These are phyloP conservation scores for Beauveria medogensis DNA, from an alignment of 2,329 filamentous ascomycete species.

Conservation along the genomic window DNA sequence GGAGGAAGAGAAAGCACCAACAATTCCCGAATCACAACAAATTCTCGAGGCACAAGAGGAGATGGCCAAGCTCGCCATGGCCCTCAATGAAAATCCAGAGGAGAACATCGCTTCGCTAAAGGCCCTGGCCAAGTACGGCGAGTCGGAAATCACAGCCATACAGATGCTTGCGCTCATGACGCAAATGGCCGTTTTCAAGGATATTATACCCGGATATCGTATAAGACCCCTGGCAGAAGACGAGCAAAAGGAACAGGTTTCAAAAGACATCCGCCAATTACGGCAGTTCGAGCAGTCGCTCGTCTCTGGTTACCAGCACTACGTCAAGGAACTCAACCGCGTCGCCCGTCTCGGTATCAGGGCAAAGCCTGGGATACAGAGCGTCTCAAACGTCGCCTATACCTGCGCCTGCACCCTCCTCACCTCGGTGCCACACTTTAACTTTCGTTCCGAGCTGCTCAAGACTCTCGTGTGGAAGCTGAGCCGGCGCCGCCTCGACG, in stretches of 20 bases:
- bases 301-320: slow-evolving; percentile 75
- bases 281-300: slow-evolving; percentile 82
- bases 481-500: slow-evolving; percentile 61
- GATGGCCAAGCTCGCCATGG: slow-evolving; percentile 69
- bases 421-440: slow-evolving; percentile 86
- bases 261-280: slow-evolving; percentile 80
- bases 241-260: slow-evolving; percentile 68
- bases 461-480: slow-evolving; percentile 82
- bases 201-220: slow-evolving; percentile 91
- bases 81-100: slow-evolving; percentile 87
- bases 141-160: slow-evolving; percentile 62
- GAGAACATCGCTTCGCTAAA: slow-evolving; percentile 78
- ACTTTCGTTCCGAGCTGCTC: slow-evolving; percentile 81
- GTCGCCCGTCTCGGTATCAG: slow-evolving; percentile 51
- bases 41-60: slow-evolving; percentile 87
- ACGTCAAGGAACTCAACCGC: slow-evolving; percentile 66
- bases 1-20: slow-evolving; percentile 46
- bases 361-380: slow-evolving; percentile 32
- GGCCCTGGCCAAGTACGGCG: slow-evolving; percentile 63
- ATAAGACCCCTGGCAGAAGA: slow-evolving; percentile 78
- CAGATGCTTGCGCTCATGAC: slow-evolving; percentile 81
- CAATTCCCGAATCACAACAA: slow-evolving; percentile 68
- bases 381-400: slow-evolving; percentile 67
- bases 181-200: slow-evolving; percentile 86
- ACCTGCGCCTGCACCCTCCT: slow-evolving; percentile 79